phyloP scores from a whole-genome alignment of 2,329 filamentous ascomycete species.

The Tricladium varicosporioides region DNA sequence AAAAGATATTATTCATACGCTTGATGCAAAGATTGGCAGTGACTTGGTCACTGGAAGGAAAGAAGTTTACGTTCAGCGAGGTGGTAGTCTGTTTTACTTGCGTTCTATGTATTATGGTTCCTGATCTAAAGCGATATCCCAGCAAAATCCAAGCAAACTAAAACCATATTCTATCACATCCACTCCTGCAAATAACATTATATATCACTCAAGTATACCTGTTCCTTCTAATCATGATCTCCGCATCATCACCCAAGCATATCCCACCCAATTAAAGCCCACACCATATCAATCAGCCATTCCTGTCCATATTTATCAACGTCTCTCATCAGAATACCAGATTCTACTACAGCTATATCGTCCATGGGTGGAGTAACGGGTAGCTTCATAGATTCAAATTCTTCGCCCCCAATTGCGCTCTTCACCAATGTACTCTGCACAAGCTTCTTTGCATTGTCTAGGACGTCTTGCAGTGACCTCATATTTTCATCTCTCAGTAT shows the following conservation, averaged over 20 bases:
- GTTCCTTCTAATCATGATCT: neutral
- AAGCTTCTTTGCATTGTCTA: slow-evolving; percentile 19
- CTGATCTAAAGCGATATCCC: neutral
- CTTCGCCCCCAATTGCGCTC: slow-evolving; percentile 19
- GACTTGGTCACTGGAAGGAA: neutral
- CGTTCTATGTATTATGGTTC: neutral
- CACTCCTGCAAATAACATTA: neutral
- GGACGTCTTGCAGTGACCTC: slow-evolving; percentile 2
- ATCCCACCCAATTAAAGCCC: slow-evolving; percentile 21
- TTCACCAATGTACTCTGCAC: slow-evolving; percentile 28
- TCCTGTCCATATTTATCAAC: slow-evolving; percentile 7
- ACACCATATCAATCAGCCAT: slow-evolving; percentile 18
- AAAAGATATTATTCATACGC: neutral
- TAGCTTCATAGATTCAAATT: slow-evolving; percentile 20
- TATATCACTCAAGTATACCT: too few relatives aligned
- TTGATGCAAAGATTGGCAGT: neutral
- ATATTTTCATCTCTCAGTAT: too few relatives aligned
- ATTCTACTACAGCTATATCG: neutral
- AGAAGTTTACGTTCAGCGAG: neutral
- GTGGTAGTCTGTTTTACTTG: neutral
- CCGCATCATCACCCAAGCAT: slow-evolving; percentile 1
- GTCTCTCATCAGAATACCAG: neutral
- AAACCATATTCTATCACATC: neutral
- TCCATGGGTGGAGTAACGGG: slow-evolving; percentile 15
- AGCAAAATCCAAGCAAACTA: neutral